Evolutionary conservation across 805 yeast genomes (phyloP).

Genomic region (Barnettozyma sp.): DNA sequence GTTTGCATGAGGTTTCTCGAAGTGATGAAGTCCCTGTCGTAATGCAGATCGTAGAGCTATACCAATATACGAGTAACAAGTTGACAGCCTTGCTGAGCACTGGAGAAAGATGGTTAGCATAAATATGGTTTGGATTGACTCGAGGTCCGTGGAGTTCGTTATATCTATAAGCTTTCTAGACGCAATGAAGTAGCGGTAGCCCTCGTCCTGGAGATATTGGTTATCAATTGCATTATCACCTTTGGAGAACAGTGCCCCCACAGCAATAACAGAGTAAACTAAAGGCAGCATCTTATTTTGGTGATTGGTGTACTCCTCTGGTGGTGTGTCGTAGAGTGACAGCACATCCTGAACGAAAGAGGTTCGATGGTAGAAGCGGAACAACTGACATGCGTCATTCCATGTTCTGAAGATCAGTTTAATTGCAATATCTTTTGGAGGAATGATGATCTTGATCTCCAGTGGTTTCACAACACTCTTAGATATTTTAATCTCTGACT

Average conservation of each 20-base stretch:
- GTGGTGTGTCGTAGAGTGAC: constrained; percentile 69
- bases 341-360: constrained; percentile 70
- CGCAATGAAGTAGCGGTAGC: constrained; percentile 77
- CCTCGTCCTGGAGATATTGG: constrained; percentile 47
- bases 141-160: constrained; percentile 76
- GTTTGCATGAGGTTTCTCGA: constrained; percentile 28
- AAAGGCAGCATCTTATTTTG: constrained; percentile 78
- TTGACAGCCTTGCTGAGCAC: constrained; percentile 82
- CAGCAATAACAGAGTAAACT: constrained; percentile 78
- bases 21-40: constrained; percentile 77
- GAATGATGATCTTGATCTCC: constrained; percentile 54
- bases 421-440: constrained; percentile 69
- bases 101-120: constrained; percentile 83
- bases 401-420: constrained; percentile 72
- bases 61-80: constrained; percentile 88
- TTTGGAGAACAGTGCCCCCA: constrained; percentile 69
- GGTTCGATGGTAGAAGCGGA: constrained; percentile 83
- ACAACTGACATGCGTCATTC: constrained; percentile 79
- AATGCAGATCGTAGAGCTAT: constrained; percentile 81
- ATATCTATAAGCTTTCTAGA: constrained; percentile 81
- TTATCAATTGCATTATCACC: constrained; percentile 27
- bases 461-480: constrained; percentile 29
- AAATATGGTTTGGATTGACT: constrained; percentile 78
- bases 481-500: constrained; percentile 15
- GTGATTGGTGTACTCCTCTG: constrained; percentile 64